A percentile compares a stretch with the other conserved stretches of the same genome.
These are phyloP conservation scores for Calonectria hongkongensis DNA, from an alignment of 2,329 filamentous ascomycete genomes.

Conservation along the genomic window DNA sequence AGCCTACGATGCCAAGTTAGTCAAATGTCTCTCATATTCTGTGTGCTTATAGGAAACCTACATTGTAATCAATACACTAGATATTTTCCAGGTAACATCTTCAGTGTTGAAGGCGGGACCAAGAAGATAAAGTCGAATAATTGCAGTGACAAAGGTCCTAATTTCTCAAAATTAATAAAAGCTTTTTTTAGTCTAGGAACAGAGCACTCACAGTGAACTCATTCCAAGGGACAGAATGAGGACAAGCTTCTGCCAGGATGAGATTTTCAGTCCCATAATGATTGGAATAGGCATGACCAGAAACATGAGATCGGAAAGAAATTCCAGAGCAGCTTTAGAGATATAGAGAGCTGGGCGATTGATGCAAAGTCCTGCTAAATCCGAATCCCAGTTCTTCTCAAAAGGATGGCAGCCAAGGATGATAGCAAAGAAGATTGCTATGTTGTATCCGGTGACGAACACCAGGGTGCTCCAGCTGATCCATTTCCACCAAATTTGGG, in stretches of 20 bases:
- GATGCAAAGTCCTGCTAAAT: conserved; percentile 61
- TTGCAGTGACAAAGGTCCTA: conserved; percentile 43
- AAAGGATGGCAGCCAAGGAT: conserved; percentile 46
- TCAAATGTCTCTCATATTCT: not conserved
- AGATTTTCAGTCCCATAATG: conserved; percentile 64
- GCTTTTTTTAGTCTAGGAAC: not conserved
- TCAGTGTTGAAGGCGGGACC: conserved; percentile 28
- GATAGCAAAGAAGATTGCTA: conserved; percentile 58
- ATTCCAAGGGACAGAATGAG: conserved; percentile 65
- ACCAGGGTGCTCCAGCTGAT: not conserved
- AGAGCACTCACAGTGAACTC: conserved; percentile 50
- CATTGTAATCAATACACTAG: not conserved
- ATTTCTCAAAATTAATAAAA: not conserved
- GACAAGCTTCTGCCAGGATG: conserved; percentile 65
- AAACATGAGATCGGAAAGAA: conserved; percentile 66
- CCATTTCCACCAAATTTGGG: conserved; percentile 10
- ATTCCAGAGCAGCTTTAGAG: conserved; percentile 66
- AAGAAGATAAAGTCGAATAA: conserved; percentile 39
- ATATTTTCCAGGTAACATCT: conserved; percentile 44
- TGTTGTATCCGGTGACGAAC: conserved; percentile 5
- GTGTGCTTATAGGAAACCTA: not conserved
- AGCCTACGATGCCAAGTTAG: conserved; percentile 18
- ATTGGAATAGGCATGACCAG: conserved; percentile 66
- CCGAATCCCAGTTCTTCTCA: conserved; percentile 51
- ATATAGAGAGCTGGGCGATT: conserved; percentile 67